Percentiles rank a stretch among this genome's conserved stretches.
These are phyloP conservation scores for Aureobasidium sp. DNA, from an alignment of 2,329 filamentous ascomycete genomes.

Conservation along the genomic window DNA sequence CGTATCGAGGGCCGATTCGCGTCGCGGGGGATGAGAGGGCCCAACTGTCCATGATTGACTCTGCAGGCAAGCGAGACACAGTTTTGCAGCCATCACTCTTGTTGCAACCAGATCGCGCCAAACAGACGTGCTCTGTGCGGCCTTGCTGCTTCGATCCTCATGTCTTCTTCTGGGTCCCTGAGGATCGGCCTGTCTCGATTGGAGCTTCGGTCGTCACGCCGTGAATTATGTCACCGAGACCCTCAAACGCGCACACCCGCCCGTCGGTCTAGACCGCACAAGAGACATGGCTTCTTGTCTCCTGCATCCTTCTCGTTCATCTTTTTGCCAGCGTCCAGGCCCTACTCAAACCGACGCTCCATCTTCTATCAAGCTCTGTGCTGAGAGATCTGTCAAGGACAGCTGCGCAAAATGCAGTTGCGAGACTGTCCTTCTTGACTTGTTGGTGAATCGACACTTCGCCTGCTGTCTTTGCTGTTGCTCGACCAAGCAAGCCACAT, in stretches of 20 bases:
- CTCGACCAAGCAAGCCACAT: background rate
- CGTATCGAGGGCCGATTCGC: slow-evolving; percentile 13
- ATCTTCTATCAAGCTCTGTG: background rate
- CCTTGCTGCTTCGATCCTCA: background rate
- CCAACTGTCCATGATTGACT: slow-evolving; percentile 6
- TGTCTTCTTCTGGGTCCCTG: background rate
- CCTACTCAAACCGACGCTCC: background rate
- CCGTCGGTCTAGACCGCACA: background rate
- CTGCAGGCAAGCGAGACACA: slow-evolving; percentile 5
- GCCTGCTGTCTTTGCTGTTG: background rate
- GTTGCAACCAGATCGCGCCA: background rate
- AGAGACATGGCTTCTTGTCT: background rate
- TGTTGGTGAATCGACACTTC: background rate
- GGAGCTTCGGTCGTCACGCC: background rate
- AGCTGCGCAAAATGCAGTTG: background rate
- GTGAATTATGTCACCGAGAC: background rate
- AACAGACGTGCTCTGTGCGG: background rate
- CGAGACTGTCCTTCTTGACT: background rate
- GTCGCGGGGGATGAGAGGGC: background rate
- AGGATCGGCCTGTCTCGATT: background rate
- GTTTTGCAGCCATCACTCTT: background rate
- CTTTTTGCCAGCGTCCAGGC: background rate
- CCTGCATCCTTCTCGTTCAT: background rate
- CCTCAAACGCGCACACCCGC: background rate
- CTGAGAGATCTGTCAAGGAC: background rate